phyloP scores from a whole-genome alignment of 306 rosid genomes.

The Sophora flavescens region DNA sequence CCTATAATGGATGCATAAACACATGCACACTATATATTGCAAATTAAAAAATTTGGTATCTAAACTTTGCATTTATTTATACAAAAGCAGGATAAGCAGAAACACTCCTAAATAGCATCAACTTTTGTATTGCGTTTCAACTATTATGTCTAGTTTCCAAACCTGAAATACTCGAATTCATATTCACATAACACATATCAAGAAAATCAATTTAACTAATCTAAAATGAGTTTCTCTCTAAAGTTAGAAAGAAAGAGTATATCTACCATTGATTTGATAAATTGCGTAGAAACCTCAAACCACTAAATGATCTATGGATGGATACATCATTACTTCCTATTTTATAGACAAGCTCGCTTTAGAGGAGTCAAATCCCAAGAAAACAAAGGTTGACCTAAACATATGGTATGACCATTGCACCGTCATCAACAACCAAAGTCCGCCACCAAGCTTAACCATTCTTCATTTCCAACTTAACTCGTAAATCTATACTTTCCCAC shows the following conservation, averaged over 20 bases:
- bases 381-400: constrained; percentile 2
- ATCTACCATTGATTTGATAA: too few species aligned
- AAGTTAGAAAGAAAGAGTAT: too few species aligned
- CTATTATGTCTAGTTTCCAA: constrained; percentile 91
- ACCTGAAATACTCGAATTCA: constrained; percentile 55
- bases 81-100: constrained; percentile 64
- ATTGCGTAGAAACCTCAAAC: too few species aligned
- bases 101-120: constrained; percentile 60
- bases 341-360: too few species aligned
- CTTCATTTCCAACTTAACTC: too few species aligned
- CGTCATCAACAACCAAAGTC: too few species aligned
- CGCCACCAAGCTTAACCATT: too few species aligned
- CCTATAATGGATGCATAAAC: neutral
- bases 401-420: neutral
- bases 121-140: constrained; percentile 70
- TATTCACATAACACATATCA: neutral
- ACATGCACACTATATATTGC: neutral
- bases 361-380: too few species aligned
- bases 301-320: too few species aligned
- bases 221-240: too few species aligned
- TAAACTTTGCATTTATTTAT: constrained; percentile 72
- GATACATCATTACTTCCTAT: too few species aligned
- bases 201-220: neutral
- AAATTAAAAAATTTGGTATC: constrained; percentile 28
- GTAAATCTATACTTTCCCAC: too few species aligned